phyloP scores from a whole-genome alignment of 2,329 filamentous ascomycete genomes.

The Xylariomycetidae sp. region DNA sequence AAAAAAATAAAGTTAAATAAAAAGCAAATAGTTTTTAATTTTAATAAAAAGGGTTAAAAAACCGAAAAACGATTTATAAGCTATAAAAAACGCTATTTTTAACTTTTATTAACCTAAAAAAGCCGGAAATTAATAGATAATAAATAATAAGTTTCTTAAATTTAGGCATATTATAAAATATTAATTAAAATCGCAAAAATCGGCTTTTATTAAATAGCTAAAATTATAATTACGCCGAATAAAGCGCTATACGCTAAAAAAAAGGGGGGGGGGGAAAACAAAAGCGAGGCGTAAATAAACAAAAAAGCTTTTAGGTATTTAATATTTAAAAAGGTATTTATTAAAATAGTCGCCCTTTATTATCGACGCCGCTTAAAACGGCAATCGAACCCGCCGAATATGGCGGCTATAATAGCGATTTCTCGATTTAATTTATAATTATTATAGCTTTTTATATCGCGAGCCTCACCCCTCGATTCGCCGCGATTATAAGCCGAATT shows the following conservation, averaged over 20 bases:
- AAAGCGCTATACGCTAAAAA: no score
- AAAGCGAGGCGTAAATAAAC: no score
- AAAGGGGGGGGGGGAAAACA: no score
- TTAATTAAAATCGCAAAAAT: no score
- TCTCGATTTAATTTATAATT: neutral
- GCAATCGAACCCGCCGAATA: neutral
- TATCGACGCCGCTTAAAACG: neutral
- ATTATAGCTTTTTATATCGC: no score
- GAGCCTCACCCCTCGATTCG: no score
- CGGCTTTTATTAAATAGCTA: neutral
- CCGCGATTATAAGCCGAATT: no score
- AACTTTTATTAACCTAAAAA: neutral
- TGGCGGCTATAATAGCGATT: neutral
- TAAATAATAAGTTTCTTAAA: neutral
- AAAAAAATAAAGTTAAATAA: neutral
- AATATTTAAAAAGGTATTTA: neutral
- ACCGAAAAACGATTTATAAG: neutral
- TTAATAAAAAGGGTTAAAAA: neutral
- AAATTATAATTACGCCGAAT: no score
- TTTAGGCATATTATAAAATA: no score
- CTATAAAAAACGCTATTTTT: neutral
- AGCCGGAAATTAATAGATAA: neutral
- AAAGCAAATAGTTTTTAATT: neutral
- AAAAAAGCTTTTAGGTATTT: neutral
- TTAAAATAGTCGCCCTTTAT: neutral